A percentile compares a stretch with the other conserved stretches of the same genome.
These are phyloP conservation scores for Paralagenidium karlingii DNA, from an alignment of 352 stramenopile species.

Conservation along the genomic window DNA sequence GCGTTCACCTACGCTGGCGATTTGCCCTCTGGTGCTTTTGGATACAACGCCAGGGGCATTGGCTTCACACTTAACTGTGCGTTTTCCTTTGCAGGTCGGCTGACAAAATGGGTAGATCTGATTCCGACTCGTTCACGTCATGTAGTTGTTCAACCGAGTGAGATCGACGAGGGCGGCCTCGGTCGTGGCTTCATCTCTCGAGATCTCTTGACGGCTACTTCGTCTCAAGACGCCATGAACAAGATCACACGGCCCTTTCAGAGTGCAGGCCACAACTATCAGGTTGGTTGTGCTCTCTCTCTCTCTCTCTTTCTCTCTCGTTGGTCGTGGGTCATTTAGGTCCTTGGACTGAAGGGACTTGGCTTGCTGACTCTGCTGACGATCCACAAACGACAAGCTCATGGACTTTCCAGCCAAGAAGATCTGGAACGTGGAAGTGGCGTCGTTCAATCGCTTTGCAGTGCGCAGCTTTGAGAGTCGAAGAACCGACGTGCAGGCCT, in stretches of 20 bases:
- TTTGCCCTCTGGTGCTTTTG: conserved; percentile 55
- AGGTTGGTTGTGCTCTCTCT: conserved; percentile 10
- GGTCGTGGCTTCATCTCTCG: conserved; percentile 59
- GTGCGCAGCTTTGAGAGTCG: conserved; percentile 6
- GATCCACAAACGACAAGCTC: too few relatives aligned
- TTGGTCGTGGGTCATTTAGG: background rate
- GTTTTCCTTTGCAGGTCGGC: too few relatives aligned
- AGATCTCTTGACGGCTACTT: conserved; percentile 28
- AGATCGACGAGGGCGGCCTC: conserved; percentile 42
- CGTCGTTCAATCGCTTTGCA: conserved; percentile 36
- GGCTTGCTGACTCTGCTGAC: too few relatives aligned
- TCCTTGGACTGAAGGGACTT: too few relatives aligned
- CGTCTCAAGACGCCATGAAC: conserved; percentile 29
- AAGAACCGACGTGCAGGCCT: conserved; percentile 13
- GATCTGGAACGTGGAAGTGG: conserved; percentile 60
- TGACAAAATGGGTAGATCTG: too few relatives aligned
- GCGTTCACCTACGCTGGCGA: conserved; percentile 65
- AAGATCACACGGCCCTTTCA: conserved; percentile 35
- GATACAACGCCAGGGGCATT: conserved; percentile 51
- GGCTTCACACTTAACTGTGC: conserved; percentile 72
- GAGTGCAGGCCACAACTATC: conserved; percentile 60
- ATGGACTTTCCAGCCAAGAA: conserved; percentile 32
- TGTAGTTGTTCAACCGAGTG: conserved; percentile 45
- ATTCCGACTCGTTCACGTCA: background rate
- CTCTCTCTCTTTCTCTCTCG: too few relatives aligned